phyloP scores from a whole-genome alignment of 2,329 filamentous ascomycete genomes.

The Trichophyton schoenleinii region DNA sequence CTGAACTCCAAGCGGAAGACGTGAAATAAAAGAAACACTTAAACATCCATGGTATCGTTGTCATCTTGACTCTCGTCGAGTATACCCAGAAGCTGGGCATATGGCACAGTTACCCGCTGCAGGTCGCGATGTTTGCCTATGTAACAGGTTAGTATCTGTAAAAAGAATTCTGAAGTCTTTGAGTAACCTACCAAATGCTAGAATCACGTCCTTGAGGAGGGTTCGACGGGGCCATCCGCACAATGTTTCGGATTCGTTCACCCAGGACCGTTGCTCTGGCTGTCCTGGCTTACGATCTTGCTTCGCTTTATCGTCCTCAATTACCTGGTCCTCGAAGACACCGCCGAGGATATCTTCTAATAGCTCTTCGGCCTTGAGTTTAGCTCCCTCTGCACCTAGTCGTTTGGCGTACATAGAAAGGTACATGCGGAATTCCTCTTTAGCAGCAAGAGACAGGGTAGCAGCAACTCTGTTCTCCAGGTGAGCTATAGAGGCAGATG shows the following conservation, averaged over 20 bases:
- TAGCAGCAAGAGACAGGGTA: conserved; percentile 68
- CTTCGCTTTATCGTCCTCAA: conserved; percentile 28
- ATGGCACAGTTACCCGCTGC: conserved; percentile 87
- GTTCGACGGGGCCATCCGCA: conserved; percentile 88
- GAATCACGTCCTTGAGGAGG: conserved; percentile 75
- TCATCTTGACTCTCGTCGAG: conserved; percentile 23
- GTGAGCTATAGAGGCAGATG: conserved; percentile 82
- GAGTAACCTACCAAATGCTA: conserved; percentile 66
- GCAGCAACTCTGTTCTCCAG: conserved; percentile 89
- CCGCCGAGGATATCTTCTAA: conserved; percentile 70
- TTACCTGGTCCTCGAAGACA: conserved; percentile 44
- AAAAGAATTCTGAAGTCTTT: conserved; percentile 8
- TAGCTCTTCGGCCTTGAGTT: conserved; percentile 84
- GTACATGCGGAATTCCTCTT: conserved; percentile 87
- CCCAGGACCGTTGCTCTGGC: conserved; percentile 45
- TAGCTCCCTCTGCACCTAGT: conserved; percentile 75
- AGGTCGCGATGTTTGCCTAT: conserved; percentile 88
- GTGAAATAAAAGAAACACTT: background rate
- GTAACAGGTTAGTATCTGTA: conserved; percentile 23
- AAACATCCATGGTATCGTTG: conserved; percentile 12
- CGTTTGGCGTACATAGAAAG: conserved; percentile 98
- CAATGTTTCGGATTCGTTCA: conserved; percentile 55
- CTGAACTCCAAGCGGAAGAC: conserved; percentile 1
- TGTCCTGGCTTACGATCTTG: conserved; percentile 3
- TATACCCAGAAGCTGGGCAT: conserved; percentile 65